These are phyloP conservation scores for Eleusine indica DNA, from an alignment of 176 grass and related monocot genomes.

Conservation along the genomic window DNA sequence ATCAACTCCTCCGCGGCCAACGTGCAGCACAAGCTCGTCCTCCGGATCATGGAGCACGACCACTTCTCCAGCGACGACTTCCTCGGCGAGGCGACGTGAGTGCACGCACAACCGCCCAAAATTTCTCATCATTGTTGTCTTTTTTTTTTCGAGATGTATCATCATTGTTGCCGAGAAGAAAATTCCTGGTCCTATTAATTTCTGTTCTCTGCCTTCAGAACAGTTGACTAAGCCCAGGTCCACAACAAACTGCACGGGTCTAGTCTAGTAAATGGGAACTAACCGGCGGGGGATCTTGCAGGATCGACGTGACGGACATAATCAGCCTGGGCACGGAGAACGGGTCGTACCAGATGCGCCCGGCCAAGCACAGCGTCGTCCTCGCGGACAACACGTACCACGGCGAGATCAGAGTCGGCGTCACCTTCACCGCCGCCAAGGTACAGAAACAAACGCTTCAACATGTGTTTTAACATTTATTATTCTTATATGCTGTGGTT, in stretches of 20 bases:
- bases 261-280: not conserved
- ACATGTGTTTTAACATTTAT: not conserved
- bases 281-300: slow-evolving; percentile 23
- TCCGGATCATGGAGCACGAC: slow-evolving; percentile 81
- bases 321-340: slow-evolving; percentile 65
- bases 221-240: not conserved
- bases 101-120: not conserved
- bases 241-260: not conserved
- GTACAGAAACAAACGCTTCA: slow-evolving; percentile 11
- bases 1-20: slow-evolving; percentile 52
- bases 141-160: too few species aligned
- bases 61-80: slow-evolving; percentile 72
- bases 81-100: slow-evolving; percentile 82
- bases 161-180: not conserved
- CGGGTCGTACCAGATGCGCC: slow-evolving; percentile 45
- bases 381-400: slow-evolving; percentile 55
- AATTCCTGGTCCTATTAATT: not conserved
- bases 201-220: not conserved
- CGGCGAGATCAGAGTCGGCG: slow-evolving; percentile 69
- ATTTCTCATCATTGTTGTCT: too few species aligned
- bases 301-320: slow-evolving; percentile 77
- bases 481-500: not conserved
- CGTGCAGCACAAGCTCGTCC: slow-evolving; percentile 66
- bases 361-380: slow-evolving; percentile 68
- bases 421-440: slow-evolving; percentile 66